Base-by-base conservation (phyloP, 768 basidiomycete genomes). In the Suillus fuscotomentosus region DNA sequence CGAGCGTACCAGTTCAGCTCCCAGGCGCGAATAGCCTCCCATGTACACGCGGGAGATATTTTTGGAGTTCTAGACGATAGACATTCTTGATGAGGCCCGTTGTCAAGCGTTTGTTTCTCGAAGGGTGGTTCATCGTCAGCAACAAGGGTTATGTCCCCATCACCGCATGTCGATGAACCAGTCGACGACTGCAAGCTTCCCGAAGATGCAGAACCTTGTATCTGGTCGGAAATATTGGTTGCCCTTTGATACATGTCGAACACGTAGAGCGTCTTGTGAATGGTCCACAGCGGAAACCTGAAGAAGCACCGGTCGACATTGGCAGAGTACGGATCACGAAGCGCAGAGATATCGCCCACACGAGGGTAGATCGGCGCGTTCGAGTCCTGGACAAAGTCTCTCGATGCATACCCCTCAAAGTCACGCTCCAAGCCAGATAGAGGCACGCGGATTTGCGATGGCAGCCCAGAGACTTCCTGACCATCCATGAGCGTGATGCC, bases 201-300 rank as follows among this genome's bases (percentile, higher is more conserved):
- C 20, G 41, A 42, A 27, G 41, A 59, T 6, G 3, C 20, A 27
- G 57, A 59, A 31, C 3, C 10, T 42, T 42, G 5, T 0, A 59
- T 42, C 11, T 42, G 24, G 17, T 41, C 17, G 10, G 61, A n/a
- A 59, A 39, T 34, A 31, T 6, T 20, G 39, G 36, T 24, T 45
- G 61, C 55, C 48, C 66, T 62, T 24, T 81, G 72, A 53, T 84
- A 83, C 70, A 91, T 72, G 66, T 88, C 85, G 66, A 82, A 82
- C 73, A 87, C 80, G 79, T 85, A 90, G n/a, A 90, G 68, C 47
- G 81, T 82, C 78, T 90, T 90, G 51, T 80, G 75, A 70, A 90
- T 85, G 22, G 89, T 90, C 85, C 88, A 89, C 55, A 86, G 71
- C 4, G 86, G 84, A 69, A 86, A 78, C 41, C 73, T 77, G 64